phyloP scores from a whole-genome alignment of 257 asterid genomes.

The Ligustrum vulgare region DNA sequence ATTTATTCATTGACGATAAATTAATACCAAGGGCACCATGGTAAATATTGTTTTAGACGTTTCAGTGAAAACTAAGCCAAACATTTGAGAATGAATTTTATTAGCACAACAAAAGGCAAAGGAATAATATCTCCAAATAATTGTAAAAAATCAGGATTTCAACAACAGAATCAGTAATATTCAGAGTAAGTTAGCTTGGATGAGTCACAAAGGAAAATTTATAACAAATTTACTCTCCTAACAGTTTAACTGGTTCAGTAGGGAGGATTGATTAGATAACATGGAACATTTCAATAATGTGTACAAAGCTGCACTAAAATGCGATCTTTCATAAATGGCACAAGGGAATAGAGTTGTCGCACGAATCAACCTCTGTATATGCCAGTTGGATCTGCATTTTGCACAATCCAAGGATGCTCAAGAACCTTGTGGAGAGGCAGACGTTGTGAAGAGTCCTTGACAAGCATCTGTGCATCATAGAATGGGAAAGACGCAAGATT shows the following conservation, averaged over 20 bases:
- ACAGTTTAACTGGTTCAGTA: not conserved
- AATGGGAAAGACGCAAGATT: not conserved
- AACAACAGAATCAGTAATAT: not conserved
- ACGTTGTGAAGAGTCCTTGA: conserved; percentile 43
- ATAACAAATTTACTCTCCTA: too few relatives aligned
- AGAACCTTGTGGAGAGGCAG: conserved; percentile 45
- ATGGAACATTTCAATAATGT: not conserved
- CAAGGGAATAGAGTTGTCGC: not conserved
- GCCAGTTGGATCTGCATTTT: conserved; percentile 54
- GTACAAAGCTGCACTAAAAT: not conserved
- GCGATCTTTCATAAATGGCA: not conserved
- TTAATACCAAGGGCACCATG: too few relatives aligned
- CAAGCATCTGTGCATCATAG: conserved; percentile 42
- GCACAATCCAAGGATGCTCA: conserved; percentile 55
- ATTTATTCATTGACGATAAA: too few relatives aligned
- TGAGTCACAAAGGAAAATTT: too few relatives aligned
- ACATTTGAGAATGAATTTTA: too few relatives aligned
- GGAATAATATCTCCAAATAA: not conserved
- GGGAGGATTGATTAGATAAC: not conserved
- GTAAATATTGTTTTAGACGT: too few relatives aligned
- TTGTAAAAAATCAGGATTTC: not conserved
- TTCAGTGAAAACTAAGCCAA: too few relatives aligned
- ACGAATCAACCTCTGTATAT: conserved; percentile 32
- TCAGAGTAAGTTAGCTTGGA: not conserved
- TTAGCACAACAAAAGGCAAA: too few relatives aligned